Base-by-base conservation (phyloP, 176 grass and related monocot genomes). In the Musa troglodytarum region DNA sequence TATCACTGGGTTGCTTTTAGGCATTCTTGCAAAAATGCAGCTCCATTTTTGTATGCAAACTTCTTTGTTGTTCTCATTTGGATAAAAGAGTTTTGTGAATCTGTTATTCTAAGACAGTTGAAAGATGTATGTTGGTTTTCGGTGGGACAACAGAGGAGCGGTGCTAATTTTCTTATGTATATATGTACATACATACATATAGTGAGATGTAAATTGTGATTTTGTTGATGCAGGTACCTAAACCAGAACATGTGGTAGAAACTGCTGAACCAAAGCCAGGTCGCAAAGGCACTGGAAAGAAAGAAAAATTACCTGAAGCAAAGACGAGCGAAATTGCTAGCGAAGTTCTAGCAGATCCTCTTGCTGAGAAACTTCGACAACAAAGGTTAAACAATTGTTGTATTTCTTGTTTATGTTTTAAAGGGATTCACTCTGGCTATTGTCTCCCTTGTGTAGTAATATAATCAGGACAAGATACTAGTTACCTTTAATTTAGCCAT, bases 281-380 rank as follows among this genome's bases (percentile, higher is more conserved):
- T 15, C 7, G 68, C 49, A 70, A 70, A 51, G 68, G 43, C 51
- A 49, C 34, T 50, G 49, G 0, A 8, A 70, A 70, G 68, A 50
- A 70, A 51, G 68, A 70, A 21, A 22, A 52, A 51, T 2, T 20
- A 20, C 49, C 43, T 50, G 68, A 70, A 50, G 68, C 68, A 10
- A 70, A 70, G 49, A 70, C 25, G 21, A 16, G 17, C 2, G 68
- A 21, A 51, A 49, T 51, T 9, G 3, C 8, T 70, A 51, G 20
- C 11, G 49, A 70, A 50, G 68, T 70, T 49, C 68, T 70, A 21
- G 17, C 68, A 11, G 68, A 70, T 70, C 68, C 68, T 70, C 43
- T 70, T 70, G 68, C 68, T 70, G 68, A 70, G 68, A 70, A 70
- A 70, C 68, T 70, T 70, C 68, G 68, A 16, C 68, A 70, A 70